Conservation (phyloP, 768 basidiomycete genomes). For the Lactarius indigo region DNA sequence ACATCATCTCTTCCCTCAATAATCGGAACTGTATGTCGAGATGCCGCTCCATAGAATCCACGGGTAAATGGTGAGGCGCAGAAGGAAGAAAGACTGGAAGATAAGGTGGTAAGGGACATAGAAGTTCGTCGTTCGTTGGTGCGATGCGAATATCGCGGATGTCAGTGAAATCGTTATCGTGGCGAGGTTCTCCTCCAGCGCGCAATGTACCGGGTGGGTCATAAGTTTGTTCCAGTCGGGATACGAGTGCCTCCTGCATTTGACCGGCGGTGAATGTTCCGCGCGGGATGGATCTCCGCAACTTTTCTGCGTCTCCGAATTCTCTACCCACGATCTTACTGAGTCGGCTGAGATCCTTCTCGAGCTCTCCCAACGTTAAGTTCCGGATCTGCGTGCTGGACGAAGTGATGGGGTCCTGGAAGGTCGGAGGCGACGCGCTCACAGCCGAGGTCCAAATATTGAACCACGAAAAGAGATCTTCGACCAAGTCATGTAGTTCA, state of each 20-base stretch:
- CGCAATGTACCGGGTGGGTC: slow-evolving; percentile 55
- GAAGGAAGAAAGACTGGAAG: slow-evolving; percentile 56
- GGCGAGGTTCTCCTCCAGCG: slow-evolving; percentile 46
- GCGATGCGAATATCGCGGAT: slow-evolving; percentile 59
- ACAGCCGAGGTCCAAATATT: slow-evolving; percentile 46
- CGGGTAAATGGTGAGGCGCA: slow-evolving; percentile 60
- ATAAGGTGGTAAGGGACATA: slow-evolving; percentile 47
- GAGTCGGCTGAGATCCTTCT: slow-evolving; percentile 34
- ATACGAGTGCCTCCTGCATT: slow-evolving; percentile 37
- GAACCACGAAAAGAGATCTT: slow-evolving; percentile 44
- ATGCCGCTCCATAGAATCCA: slow-evolving; percentile 59
- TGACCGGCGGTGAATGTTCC: slow-evolving; percentile 21
- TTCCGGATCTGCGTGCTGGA: slow-evolving; percentile 34
- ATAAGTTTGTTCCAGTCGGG: slow-evolving; percentile 40
- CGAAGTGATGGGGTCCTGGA: slow-evolving; percentile 43
- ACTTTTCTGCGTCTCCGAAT: slow-evolving; percentile 33
- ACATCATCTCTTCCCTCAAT: slow-evolving; percentile 70
- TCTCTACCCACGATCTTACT: slow-evolving; percentile 51
- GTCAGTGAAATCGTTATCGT: slow-evolving; percentile 62
- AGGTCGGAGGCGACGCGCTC: slow-evolving; percentile 36
- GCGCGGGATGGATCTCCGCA: slow-evolving; percentile 4
- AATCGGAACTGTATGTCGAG: slow-evolving; percentile 75
- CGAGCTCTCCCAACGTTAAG: slow-evolving; percentile 37
- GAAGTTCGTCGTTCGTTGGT: slow-evolving; percentile 66
- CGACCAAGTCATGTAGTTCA: slow-evolving; percentile 39